These are phyloP conservation scores for Theobroma grandiflorum DNA, from an alignment of 441 rosid genomes.

Conservation along the genomic window DNA sequence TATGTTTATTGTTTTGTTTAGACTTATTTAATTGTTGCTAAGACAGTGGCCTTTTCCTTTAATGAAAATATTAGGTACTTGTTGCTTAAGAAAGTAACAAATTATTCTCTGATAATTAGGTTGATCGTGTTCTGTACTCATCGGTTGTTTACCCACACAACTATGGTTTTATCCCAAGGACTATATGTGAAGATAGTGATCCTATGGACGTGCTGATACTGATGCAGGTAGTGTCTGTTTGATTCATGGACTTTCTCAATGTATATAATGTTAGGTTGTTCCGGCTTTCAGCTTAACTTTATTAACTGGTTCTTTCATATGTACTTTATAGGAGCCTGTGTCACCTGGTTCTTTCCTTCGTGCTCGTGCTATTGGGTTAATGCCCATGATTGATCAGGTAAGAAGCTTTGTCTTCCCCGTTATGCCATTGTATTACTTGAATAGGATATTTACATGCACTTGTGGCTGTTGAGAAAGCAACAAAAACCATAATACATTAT, in stretches of 20 bases:
- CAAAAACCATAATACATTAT: slow-evolving; percentile 2
- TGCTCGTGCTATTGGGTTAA: slow-evolving; percentile 95
- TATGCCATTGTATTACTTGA: slow-evolving; percentile 3
- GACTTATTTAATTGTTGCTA: background rate
- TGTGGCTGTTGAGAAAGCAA: background rate
- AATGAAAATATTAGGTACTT: background rate
- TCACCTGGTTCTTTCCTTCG: slow-evolving; percentile 92
- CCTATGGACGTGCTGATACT: slow-evolving; percentile 94
- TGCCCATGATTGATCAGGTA: slow-evolving; percentile 99
- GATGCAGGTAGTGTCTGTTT: slow-evolving; percentile 75
- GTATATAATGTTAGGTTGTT: background rate
- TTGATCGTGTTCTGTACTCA: slow-evolving; percentile 94
- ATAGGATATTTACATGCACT: background rate
- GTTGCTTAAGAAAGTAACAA: slow-evolving; percentile 7
- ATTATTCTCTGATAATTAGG: slow-evolving; percentile 49
- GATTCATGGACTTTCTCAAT: slow-evolving; percentile 16
- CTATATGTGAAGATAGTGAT: slow-evolving; percentile 96
- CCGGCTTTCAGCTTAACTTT: slow-evolving; percentile 6
- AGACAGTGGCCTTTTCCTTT: background rate
- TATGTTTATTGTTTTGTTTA: background rate
- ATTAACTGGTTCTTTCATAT: slow-evolving; percentile 21
- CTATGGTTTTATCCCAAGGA: slow-evolving; percentile 97
- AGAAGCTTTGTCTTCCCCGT: slow-evolving; percentile 3
- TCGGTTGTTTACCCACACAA: slow-evolving; percentile 99
- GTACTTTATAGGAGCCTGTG: slow-evolving; percentile 76